Evolutionary conservation across 495 filamentous ascomycete genomes (phyloP).

Genomic region (Trichoderma reesei): DNA sequence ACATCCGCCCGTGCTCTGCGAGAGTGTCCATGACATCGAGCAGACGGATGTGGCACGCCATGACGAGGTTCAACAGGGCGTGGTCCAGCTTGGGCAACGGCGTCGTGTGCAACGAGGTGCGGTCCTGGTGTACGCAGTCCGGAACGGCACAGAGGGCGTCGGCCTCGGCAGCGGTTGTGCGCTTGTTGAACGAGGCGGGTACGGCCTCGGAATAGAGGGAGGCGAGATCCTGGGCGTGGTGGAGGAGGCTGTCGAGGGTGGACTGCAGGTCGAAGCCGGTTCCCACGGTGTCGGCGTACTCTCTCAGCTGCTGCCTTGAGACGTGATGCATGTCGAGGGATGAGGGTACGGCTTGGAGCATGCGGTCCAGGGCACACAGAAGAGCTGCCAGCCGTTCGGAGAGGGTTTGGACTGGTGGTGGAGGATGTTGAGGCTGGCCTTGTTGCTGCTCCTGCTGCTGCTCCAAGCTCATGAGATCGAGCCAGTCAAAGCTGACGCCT

Average conservation of each 20-base stretch:
- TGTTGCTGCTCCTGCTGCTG: conserved; percentile 11
- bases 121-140: conserved; percentile 15
- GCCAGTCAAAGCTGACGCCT: not conserved
- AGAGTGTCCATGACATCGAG: conserved; percentile 21
- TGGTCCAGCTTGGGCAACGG: conserved; percentile 17
- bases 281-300: not conserved
- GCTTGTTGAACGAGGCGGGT: conserved; percentile 13
- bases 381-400: conserved; percentile 16
- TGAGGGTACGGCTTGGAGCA: conserved; percentile 12
- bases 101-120: conserved; percentile 8
- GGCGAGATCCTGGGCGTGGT: conserved; percentile 22
- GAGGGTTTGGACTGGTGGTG: not conserved
- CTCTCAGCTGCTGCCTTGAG: conserved; percentile 15
- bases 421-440: not conserved
- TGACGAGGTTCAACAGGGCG: conserved; percentile 23
- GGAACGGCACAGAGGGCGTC: conserved; percentile 14
- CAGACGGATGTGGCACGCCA: conserved; percentile 25
- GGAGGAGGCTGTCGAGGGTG: conserved; percentile 17
- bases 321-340: not conserved
- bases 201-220: conserved; percentile 23
- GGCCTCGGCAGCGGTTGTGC: not conserved
- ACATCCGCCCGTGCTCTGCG: conserved; percentile 19
- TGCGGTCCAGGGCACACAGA: conserved; percentile 17
- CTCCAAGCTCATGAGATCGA: conserved; percentile 14
- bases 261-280: not conserved